Percentiles rank a stretch among this genome's conserved stretches.
phyloP scores from a whole-genome alignment of 1,284 basidiomycete genomes.

The Athelia sp. region DNA sequence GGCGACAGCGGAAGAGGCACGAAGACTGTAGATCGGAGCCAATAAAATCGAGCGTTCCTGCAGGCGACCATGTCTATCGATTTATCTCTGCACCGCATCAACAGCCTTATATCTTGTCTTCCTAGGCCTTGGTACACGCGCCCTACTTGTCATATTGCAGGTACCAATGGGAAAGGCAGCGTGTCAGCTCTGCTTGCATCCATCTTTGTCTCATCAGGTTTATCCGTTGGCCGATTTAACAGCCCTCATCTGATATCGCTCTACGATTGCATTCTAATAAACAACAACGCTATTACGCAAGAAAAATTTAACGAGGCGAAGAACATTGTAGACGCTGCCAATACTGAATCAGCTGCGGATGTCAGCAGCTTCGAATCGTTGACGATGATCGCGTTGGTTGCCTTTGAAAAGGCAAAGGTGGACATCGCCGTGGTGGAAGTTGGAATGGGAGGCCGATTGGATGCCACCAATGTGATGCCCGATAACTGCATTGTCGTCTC shows the following conservation, averaged over 20 bases:
- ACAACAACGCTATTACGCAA: constrained; percentile 49
- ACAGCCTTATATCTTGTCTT: constrained; percentile 51
- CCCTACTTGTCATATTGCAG: constrained; percentile 89
- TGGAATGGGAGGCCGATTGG: constrained; percentile 89
- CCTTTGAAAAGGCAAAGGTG: constrained; percentile 65
- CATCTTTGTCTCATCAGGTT: constrained; percentile 52
- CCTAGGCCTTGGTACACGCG: constrained; percentile 54
- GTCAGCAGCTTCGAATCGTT: constrained; percentile 85
- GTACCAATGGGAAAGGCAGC: constrained; percentile 98
- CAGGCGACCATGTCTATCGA: constrained; percentile 67
- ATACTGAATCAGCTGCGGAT: constrained; percentile 38
- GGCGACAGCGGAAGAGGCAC: background rate
- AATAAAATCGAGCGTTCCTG: too few species aligned
- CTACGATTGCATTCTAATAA: constrained; percentile 75
- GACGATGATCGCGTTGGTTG: constrained; percentile 68
- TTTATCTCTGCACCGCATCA: constrained; percentile 73
- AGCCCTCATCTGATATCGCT: constrained; percentile 85
- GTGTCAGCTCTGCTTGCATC: constrained; percentile 82
- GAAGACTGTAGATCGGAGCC: background rate
- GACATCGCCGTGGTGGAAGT: constrained; percentile 91
- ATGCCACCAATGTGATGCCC: constrained; percentile 90
- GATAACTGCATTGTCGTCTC: constrained; percentile 71
- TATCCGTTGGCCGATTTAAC: constrained; percentile 82
- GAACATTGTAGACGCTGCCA: constrained; percentile 44
- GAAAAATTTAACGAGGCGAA: constrained; percentile 49